phyloP scores from a whole-genome alignment of 2,329 filamentous ascomycete genomes.

The Fusarium odoratissimum region DNA sequence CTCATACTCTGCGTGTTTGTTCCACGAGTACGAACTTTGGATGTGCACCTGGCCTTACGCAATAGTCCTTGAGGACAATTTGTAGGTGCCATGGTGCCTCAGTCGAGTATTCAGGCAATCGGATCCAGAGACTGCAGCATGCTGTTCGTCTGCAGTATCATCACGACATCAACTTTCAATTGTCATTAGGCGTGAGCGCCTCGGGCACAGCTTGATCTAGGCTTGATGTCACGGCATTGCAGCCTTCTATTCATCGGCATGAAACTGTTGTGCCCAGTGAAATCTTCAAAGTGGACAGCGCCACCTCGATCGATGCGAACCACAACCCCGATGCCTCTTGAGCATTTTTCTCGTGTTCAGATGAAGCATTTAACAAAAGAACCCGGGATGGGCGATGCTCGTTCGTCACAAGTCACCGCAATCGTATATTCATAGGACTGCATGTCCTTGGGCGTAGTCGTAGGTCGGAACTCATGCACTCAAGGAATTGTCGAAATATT shows the following conservation, averaged over 20 bases:
- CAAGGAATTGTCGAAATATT: conserved; percentile 3
- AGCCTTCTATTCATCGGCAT: neutral
- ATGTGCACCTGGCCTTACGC: conserved; percentile 12
- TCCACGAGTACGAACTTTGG: conserved; percentile 34
- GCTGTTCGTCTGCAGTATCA: neutral
- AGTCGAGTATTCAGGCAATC: neutral
- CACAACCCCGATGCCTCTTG: conserved; percentile 19
- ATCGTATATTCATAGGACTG: conserved; percentile 19
- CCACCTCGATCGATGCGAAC: conserved; percentile 11
- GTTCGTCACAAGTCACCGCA: conserved; percentile 22
- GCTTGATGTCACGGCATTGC: conserved; percentile 3
- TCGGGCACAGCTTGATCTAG: neutral
- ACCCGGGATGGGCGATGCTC: neutral
- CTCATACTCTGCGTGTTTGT: conserved; percentile 25
- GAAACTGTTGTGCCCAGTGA: conserved; percentile 6
- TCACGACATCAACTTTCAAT: neutral
- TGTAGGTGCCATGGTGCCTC: neutral
- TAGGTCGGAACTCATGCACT: neutral
- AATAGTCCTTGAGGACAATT: conserved; percentile 2
- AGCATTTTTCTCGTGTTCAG: conserved; percentile 39
- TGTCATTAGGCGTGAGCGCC: neutral
- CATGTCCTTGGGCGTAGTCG: neutral
- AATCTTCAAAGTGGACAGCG: conserved; percentile 19
- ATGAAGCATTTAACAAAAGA: conserved; percentile 4
- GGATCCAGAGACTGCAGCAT: conserved; percentile 2